Base-by-base conservation (phyloP, 2,329 filamentous ascomycete species). In the Drechslerella coelobrocha region DNA sequence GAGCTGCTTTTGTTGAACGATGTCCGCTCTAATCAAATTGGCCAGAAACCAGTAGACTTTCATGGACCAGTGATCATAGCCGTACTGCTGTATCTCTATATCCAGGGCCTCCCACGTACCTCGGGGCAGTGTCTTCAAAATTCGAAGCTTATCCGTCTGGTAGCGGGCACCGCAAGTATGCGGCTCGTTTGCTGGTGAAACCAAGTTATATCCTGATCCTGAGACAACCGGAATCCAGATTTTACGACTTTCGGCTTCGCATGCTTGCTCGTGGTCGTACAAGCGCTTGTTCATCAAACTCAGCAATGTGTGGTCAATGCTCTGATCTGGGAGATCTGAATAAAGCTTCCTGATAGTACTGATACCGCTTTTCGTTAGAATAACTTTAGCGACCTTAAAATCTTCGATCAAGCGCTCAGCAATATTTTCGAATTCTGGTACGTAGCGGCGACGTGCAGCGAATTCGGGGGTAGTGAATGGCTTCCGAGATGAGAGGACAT, bases 21-120 rank as follows among this genome's bases (percentile, higher is more conserved):
- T 61, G 23, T 61, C 47, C 34, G 57, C 57, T 39, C 53, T 52
- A 24, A 61, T 52, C 23, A 61, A 24, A 17, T 53, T 10, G 0
- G 23, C 57, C 26, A 61, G 24, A 21, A 61, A 53, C 57, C 57
- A 61, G 45, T 61, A 61, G 9, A 61, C 57, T 5, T 61, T 53
- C 47, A 61, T 61, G 24, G 47, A 41, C 57, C 57, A 61, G 34
- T 52, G 57, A 24, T 53, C 48, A 24, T 61, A 43, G 6, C 48
- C 47, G 10, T 29, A 61, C 34, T 45, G 6, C 10, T 48, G 12
- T 10, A 48, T 31, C 10, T 61, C 57, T 14, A 29, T n/a, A 17
- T 61, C 23, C 9, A 61, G 57, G 10, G 27, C 57, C 23, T 61
- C 57, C 57, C 57, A 61, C 57, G 53, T 61, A 19, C 57, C 57